These are phyloP conservation scores for Camellia japonica DNA, from an alignment of 148 eudicot genomes.

Conservation along the genomic window DNA sequence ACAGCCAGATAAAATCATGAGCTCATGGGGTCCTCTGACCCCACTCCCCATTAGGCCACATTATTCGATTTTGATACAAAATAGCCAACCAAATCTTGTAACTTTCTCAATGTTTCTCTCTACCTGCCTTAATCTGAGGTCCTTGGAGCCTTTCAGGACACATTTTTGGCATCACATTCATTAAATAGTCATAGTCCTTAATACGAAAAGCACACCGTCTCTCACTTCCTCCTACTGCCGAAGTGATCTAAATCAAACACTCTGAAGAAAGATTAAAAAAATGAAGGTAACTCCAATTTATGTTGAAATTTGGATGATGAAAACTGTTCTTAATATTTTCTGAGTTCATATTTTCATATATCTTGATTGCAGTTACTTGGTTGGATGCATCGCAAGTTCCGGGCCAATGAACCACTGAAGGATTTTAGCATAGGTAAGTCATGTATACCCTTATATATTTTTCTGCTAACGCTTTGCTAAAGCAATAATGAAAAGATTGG, in stretches of 20 bases:
- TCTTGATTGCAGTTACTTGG: constrained; percentile 66
- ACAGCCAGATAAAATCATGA: constrained; percentile 12
- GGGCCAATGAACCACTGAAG: constrained; percentile 58
- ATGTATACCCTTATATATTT: neutral
- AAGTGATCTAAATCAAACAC: constrained; percentile 29
- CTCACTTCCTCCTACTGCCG: constrained; percentile 18
- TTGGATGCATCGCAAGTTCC: constrained; percentile 95
- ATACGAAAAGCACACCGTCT: constrained; percentile 22
- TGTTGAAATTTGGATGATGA: neutral
- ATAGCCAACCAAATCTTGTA: constrained; percentile 38
- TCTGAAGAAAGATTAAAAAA: constrained; percentile 24
- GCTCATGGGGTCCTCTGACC: constrained; percentile 32
- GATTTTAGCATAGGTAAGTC: constrained; percentile 59
- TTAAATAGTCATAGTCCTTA: neutral
- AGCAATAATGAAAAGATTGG: neutral
- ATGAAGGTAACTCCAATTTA: constrained; percentile 60
- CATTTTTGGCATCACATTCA: constrained; percentile 1
- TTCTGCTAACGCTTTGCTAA: neutral
- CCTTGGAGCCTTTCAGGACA: constrained; percentile 14
- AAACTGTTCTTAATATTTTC: neutral
- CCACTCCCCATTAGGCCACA: constrained; percentile 19
- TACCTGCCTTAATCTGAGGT: constrained; percentile 24
- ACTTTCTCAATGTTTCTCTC: constrained; percentile 44
- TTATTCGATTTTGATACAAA: constrained; percentile 26
- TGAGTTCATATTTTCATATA: constrained; percentile 7